Base-by-base conservation (phyloP, 257 asterid genomes). In the Solanum chilense region DNA sequence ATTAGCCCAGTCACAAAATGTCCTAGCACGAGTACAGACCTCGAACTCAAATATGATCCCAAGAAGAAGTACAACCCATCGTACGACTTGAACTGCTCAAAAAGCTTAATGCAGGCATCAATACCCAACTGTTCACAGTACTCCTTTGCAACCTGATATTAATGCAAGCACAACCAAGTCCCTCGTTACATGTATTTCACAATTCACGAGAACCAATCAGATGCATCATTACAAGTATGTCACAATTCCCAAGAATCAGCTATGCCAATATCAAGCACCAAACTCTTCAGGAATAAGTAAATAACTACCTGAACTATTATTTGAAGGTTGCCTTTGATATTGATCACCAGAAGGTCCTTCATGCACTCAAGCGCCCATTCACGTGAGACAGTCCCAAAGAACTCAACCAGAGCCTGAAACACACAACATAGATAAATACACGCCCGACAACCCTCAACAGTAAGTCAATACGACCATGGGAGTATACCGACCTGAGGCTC, bases 281-380 rank as follows among this genome's bases (percentile, higher is more conserved):
- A 56, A 69, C 23, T 31, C 13, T 31, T 3, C 83, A 12, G 52
- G 23, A 85, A 47, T 71, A 86, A 86, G 39, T 33, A 68, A 44
- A 87, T 33, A 29, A 27, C 44, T 93, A 96, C 99, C 98, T 96
- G 99, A 88, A 96, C 99, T 91, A 96, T 96, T 85, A 96, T 96
- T 92, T 96, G 99, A 92, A 96, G 99, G 90, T 96, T 96, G 87
- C 98, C 98, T 93, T 98, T 95, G 69, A 95, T 92, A 91, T 96
- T 96, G 87, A 96, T 96, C 89, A 95, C 90, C 86, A 96, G 90
- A 73, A 96, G 98, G 91, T 96, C 99, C 91, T 95, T 96, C 99
- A 96, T 96, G 89, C 99, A 96, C 91, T 96, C 99, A 91, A 96
- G 83, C 11, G 99, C 98, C 99, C 99, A 96, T 89, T 96, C 99